Conservation (phyloP, 2,329 filamentous ascomycete genomes). For the Talaromyces islandicus region DNA sequence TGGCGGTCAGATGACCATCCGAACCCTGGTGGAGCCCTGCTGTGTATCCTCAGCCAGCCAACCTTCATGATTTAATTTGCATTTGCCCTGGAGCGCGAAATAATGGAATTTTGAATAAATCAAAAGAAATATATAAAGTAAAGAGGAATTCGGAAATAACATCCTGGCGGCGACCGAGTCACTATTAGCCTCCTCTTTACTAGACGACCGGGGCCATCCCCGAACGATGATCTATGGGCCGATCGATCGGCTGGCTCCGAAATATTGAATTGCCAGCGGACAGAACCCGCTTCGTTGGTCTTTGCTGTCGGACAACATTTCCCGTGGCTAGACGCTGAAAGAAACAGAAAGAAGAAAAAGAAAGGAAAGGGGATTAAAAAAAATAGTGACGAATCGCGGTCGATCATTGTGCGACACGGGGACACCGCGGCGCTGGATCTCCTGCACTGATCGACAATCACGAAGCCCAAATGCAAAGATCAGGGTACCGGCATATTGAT, state of each 20-base stretch:
- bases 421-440: slow-evolving; percentile 5
- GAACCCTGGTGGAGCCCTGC: background rate
- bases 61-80: background rate
- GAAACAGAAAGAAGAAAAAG: background rate
- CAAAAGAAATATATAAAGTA: background rate
- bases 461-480: background rate
- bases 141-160: background rate
- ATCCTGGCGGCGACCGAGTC: background rate
- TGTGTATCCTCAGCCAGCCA: background rate
- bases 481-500: background rate
- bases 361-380: background rate
- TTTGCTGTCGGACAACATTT: background rate
- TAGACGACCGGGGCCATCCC: background rate
- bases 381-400: background rate
- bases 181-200: background rate
- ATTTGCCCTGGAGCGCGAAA: background rate
- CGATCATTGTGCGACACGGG: slow-evolving; percentile 6
- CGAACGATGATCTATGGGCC: background rate
- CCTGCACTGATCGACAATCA: background rate
- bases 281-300: background rate
- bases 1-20: background rate
- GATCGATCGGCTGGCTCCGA: background rate
- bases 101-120: background rate
- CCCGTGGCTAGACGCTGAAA: background rate
- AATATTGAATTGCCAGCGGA: background rate